Percentiles rank a stretch among this genome's conserved stretches.
phyloP scores from a whole-genome alignment of 352 stramenopile genomes.

The Phytophthora pluvialis region DNA sequence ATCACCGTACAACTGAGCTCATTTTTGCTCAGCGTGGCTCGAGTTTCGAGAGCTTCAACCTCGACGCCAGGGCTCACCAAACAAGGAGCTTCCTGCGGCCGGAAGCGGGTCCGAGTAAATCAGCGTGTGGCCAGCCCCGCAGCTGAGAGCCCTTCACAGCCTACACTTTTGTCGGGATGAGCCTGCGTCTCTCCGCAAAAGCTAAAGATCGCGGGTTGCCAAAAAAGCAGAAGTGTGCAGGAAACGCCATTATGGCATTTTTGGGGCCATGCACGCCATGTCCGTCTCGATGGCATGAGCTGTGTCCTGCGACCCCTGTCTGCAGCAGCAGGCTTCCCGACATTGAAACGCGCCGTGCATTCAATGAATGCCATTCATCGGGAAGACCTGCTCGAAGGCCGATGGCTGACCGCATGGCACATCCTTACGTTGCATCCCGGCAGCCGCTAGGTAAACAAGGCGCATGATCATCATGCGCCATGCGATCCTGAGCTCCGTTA shows the following conservation, averaged over 20 bases:
- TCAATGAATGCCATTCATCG: too few relatives aligned
- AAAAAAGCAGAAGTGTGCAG: conserved; percentile 11
- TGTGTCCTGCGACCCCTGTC: conserved; percentile 10
- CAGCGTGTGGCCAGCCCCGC: neutral
- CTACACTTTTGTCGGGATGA: conserved; percentile 34
- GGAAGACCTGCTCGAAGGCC: neutral
- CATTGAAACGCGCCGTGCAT: conserved; percentile 10
- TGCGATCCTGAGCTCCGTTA: conserved; percentile 5
- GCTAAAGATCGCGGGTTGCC: conserved; percentile 13
- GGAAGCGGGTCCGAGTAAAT: conserved; percentile 1
- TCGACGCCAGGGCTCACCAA: too few relatives aligned
- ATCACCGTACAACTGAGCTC: too few relatives aligned
- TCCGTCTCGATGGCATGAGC: neutral
- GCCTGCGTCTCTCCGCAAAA: conserved; percentile 3
- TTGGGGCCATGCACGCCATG: neutral
- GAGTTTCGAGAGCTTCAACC: too few relatives aligned
- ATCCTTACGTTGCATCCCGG: conserved; percentile 26
- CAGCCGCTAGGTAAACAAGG: conserved; percentile 22
- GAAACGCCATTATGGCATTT: conserved; percentile 5
- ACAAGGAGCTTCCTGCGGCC: too few relatives aligned
- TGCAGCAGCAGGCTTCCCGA: conserved; percentile 5
- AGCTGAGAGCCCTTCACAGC: conserved; percentile 24
- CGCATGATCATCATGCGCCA: too few relatives aligned
- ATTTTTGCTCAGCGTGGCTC: too few relatives aligned
- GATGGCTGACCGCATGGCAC: conserved; percentile 11